Conservation (phyloP, 176 grass and related monocot species). For the Saccharum officinarum region DNA sequence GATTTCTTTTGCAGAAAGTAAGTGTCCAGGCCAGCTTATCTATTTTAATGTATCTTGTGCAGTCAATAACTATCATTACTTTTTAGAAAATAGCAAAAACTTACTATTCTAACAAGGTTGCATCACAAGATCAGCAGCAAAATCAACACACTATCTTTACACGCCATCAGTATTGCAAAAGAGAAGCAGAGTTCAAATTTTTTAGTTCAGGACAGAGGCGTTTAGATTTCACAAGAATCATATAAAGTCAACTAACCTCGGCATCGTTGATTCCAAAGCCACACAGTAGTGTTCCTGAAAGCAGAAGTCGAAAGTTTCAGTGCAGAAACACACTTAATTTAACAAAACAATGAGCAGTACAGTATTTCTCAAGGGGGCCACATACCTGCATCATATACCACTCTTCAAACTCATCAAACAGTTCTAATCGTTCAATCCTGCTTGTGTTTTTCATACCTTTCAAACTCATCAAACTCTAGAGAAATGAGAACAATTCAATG, state of each 20-base stretch:
- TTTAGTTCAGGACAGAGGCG: neutral
- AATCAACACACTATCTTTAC: too few species aligned
- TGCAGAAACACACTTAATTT: neutral
- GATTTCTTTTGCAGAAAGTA: too few species aligned
- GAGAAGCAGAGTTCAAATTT: too few species aligned
- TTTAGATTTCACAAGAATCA: slow-evolving; percentile 3
- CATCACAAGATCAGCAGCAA: too few species aligned
- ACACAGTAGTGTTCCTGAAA: slow-evolving; percentile 96
- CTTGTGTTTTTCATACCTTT: neutral
- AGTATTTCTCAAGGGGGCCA: neutral
- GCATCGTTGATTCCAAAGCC: slow-evolving; percentile 78
- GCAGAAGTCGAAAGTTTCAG: slow-evolving; percentile 19
- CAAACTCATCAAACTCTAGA: too few species aligned
- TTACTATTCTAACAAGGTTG: too few species aligned
- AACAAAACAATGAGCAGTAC: neutral
- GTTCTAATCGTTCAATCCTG: slow-evolving; percentile 87
- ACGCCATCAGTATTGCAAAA: too few species aligned
- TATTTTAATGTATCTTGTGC: too few species aligned
- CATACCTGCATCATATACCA: slow-evolving; percentile 99
- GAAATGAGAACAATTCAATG: too few species aligned
- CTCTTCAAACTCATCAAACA: slow-evolving; percentile 99
- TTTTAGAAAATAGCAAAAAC: too few species aligned
- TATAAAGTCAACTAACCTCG: slow-evolving; percentile 47
- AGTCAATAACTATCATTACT: too few species aligned
- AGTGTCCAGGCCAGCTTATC: too few species aligned